phyloP scores from a whole-genome alignment of 1,139 yeast genomes.

The Saccharomyces pastorianus region DNA sequence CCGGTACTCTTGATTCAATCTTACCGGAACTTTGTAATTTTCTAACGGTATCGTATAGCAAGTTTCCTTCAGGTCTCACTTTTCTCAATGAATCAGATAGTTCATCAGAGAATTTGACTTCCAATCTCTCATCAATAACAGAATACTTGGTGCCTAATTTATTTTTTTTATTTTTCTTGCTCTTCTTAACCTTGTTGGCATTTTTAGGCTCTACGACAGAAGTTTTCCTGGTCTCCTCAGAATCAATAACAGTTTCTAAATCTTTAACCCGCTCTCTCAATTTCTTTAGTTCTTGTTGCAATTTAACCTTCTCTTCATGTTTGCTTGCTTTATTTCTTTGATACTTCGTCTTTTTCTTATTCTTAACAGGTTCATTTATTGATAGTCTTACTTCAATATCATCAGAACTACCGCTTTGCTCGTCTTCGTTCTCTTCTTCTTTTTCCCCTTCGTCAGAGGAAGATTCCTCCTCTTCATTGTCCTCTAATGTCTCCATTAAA shows the following conservation, averaged over 20 bases:
- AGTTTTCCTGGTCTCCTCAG: constrained; percentile 40
- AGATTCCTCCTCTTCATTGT: constrained; percentile 42
- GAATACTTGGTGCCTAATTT: constrained; percentile 47
- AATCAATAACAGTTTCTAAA: constrained; percentile 40
- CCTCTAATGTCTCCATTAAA: constrained; percentile 54
- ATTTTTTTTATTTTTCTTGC: constrained; percentile 32
- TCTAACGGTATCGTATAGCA: constrained; percentile 74
- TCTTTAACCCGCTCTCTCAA: constrained; percentile 51
- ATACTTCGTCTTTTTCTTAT: constrained; percentile 66
- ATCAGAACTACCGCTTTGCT: constrained; percentile 1
- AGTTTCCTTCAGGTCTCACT: constrained; percentile 84
- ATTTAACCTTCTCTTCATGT: constrained; percentile 51
- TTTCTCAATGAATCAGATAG: constrained; percentile 76
- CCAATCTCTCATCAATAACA: constrained; percentile 57
- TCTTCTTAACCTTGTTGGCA: constrained; percentile 22
- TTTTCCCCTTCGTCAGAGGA: constrained; percentile 39
- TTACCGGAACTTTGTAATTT: constrained; percentile 77
- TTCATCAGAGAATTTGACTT: constrained; percentile 84
- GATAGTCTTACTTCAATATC: constrained; percentile 42
- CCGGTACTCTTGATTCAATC: constrained; percentile 75
- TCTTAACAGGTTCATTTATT: constrained; percentile 59
- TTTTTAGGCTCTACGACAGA: constrained; percentile 20
- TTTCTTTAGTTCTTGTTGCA: constrained; percentile 51
- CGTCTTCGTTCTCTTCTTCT: constrained; percentile 21
- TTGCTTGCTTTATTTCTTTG: constrained; percentile 66